phyloP scores from a whole-genome alignment of 2,329 filamentous ascomycete species.

The Arthrobotrys iridis region DNA sequence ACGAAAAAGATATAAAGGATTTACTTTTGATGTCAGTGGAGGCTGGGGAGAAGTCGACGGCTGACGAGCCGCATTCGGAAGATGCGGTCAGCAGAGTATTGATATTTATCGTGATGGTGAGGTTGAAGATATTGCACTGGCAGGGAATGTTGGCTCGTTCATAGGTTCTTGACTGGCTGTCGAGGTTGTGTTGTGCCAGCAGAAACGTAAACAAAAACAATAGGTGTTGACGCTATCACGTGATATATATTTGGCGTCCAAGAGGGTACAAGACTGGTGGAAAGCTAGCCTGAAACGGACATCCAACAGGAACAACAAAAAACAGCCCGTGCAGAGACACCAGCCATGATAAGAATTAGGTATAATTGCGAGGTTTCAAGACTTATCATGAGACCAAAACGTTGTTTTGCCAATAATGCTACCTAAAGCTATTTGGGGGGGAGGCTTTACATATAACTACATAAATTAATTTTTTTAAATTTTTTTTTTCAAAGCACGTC shows the following conservation, averaged over 20 bases:
- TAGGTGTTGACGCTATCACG: slow-evolving; percentile 11
- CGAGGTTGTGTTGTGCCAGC: slow-evolving; percentile 41
- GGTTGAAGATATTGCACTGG: neutral
- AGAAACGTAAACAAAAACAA: slow-evolving; percentile 54
- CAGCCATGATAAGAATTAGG: neutral
- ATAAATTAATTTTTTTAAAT: no score
- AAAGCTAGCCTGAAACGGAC: neutral
- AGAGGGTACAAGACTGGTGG: no score
- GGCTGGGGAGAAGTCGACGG: neutral
- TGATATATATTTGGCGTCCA: neutral
- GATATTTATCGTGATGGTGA: slow-evolving; percentile 18
- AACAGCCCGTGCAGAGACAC: no score
- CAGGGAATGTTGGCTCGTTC: slow-evolving; percentile 14
- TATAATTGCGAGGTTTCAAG: neutral
- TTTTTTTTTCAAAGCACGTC: neutral
- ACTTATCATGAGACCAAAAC: neutral
- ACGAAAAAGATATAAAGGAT: neutral
- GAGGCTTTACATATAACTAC: no score
- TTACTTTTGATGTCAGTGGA: neutral
- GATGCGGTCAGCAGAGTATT: neutral
- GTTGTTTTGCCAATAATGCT: neutral
- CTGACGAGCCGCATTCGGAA: slow-evolving; percentile 10
- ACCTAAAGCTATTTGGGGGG: neutral
- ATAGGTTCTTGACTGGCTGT: neutral
- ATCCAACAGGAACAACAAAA: slow-evolving; percentile 12